Conservation (phyloP, 441 rosid species). For the Populus tomentosa region DNA sequence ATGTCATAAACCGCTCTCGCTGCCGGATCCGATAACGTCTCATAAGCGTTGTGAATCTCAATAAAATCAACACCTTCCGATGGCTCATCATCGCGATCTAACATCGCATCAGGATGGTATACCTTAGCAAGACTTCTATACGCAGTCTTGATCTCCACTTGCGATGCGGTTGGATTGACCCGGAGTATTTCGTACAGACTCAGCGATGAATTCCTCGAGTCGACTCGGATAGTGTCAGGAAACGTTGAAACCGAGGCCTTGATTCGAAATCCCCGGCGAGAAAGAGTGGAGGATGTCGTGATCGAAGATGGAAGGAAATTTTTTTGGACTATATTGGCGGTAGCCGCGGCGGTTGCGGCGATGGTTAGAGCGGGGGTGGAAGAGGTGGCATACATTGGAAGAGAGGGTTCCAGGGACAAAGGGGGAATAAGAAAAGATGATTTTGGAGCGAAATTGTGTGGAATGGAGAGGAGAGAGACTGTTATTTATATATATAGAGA, state of each 20-base stretch:
- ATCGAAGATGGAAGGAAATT: neutral
- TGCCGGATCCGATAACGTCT: slow-evolving; percentile 72
- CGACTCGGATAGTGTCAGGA: neutral
- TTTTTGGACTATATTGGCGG: neutral
- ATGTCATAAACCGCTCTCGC: slow-evolving; percentile 73
- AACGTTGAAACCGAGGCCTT: slow-evolving; percentile 12
- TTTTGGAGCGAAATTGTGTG: neutral
- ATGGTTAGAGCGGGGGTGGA: neutral
- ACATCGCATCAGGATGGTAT: slow-evolving; percentile 66
- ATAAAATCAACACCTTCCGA: slow-evolving; percentile 62
- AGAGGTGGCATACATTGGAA: neutral
- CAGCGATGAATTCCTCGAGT: neutral
- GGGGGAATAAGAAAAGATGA: neutral
- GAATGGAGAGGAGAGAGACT: neutral
- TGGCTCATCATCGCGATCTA: slow-evolving; percentile 16
- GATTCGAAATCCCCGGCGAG: slow-evolving; percentile 9
- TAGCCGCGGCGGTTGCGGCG: neutral
- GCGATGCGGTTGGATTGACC: slow-evolving; percentile 58
- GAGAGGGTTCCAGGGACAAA: neutral
- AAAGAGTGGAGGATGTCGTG: slow-evolving; percentile 4
- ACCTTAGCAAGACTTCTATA: slow-evolving; percentile 74
- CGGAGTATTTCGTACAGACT: slow-evolving; percentile 67
- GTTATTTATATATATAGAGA: neutral
- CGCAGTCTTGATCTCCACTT: slow-evolving; percentile 70
- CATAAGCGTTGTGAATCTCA: slow-evolving; percentile 73